These are phyloP conservation scores for Aegilops tauschii DNA, from an alignment of 176 grass and related monocot genomes.

Conservation along the genomic window DNA sequence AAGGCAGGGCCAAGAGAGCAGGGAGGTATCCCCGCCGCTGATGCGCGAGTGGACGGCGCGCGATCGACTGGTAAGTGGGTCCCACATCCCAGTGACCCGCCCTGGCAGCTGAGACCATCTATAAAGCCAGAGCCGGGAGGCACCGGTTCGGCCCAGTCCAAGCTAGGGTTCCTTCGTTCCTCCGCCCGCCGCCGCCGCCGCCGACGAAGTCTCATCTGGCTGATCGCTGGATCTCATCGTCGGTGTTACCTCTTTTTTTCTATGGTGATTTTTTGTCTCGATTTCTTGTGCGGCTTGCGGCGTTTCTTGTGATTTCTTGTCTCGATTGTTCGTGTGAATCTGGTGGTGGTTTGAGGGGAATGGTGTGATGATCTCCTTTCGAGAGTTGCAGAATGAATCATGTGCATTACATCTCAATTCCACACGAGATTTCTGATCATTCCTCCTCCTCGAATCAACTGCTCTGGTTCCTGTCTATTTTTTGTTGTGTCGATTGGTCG, in stretches of 20 bases:
- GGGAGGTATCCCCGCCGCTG: neutral
- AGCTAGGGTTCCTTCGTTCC: neutral
- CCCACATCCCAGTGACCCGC: neutral
- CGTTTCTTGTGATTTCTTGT: neutral
- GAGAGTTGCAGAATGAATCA: slow-evolving; percentile 17
- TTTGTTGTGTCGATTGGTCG: no score
- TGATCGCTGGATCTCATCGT: neutral
- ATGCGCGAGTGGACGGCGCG: neutral
- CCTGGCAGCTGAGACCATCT: neutral
- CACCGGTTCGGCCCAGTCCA: neutral
- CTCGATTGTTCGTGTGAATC: neutral
- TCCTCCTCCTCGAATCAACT: neutral
- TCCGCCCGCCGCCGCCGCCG: neutral
- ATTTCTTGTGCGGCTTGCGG: neutral
- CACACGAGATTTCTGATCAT: slow-evolving; percentile 73
- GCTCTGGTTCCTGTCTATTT: no score
- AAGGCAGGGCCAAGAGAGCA: neutral
- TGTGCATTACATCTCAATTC: slow-evolving; percentile 37
- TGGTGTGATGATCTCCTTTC: slow-evolving; percentile 39
- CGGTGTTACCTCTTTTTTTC: neutral
- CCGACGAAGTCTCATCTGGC: neutral
- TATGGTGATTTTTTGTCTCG: neutral
- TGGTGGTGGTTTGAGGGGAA: neutral
- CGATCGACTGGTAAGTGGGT: neutral
- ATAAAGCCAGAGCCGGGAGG: neutral